These are phyloP conservation scores for Terfezia boudieri DNA, from an alignment of 495 filamentous ascomycete species.

Conservation along the genomic window DNA sequence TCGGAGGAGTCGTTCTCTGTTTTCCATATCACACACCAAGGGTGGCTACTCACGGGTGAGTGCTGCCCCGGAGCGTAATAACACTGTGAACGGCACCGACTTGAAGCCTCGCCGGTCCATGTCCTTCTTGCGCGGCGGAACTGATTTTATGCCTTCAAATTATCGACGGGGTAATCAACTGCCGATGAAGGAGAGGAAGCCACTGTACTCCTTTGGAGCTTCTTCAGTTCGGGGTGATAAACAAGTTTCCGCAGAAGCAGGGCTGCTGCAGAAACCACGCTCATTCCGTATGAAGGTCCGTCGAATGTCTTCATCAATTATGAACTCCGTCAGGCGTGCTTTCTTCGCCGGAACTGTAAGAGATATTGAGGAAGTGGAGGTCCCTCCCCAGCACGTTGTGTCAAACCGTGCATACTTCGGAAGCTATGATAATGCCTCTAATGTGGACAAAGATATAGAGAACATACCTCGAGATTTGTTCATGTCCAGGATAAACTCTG, in stretches of 20 bases:
- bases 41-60: background rate
- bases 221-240: background rate
- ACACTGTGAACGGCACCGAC: background rate
- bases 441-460: background rate
- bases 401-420: background rate
- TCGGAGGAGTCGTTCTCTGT: background rate
- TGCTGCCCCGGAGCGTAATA: background rate
- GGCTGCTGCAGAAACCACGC: background rate
- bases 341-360: background rate
- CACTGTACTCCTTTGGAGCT: background rate
- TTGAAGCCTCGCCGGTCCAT: slow-evolving; percentile 5
- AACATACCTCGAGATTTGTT: background rate
- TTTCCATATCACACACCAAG: background rate
- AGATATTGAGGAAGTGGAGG: background rate
- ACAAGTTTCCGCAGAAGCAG: background rate
- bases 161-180: background rate
- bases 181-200: background rate
- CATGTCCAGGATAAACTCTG: background rate
- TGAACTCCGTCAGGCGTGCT: background rate
- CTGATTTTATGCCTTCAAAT: slow-evolving; percentile 14
- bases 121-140: slow-evolving; percentile 18
- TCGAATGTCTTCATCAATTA: background rate
- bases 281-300: background rate
- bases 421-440: background rate
- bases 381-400: background rate